Base-by-base conservation (phyloP, 345 rosid species). In the Populus euphratica region DNA sequence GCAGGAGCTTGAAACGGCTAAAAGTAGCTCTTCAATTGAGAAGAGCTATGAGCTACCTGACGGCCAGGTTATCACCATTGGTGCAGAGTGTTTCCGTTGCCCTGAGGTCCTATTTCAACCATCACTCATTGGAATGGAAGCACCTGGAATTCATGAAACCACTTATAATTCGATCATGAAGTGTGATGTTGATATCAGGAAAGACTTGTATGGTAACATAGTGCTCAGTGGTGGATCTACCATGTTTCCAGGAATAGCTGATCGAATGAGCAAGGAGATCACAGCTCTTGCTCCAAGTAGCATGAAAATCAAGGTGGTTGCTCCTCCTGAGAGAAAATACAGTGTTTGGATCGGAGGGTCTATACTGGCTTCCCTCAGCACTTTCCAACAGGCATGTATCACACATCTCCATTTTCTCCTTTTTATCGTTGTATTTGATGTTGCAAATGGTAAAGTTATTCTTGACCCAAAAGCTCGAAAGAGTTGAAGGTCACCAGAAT, bases 91-190 rank as follows among this genome's bases (percentile, higher is more conserved):
- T 36, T 80, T 83, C 79, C 79, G 83, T 44, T 83, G 84, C 64
- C 84, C 86, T 6, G 86, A 83, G 74, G 86, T 83, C 71, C 72
- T 83, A 36, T 83, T 83, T 71, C 86, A 83, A 41, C 86, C 86
- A 14, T 70, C 86, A 3, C 83, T 77, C 8, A 76, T 83, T 11
- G 86, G 86, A 27, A 80, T 83, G 86, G 86, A 83, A 77, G 81
- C 86, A 33, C 84, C 84, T 18, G 86, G 86, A 59, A 78, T 83
- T 67, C 86, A 83, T 6, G 86, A 80, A 79, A 83, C 86, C 77
- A 80, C 84, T 13, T 83, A 80, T 72, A 83, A 83, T 62, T 83
- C 86, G 1, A 62, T 83, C 77, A 83, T 83, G 86, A 83, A 80
- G 69, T 80, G 86, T 27, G 84, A 83, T 54, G 62, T 54, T 54